These are phyloP conservation scores for Metarhizium sp. DNA, from an alignment of 2,329 filamentous ascomycete species.

Conservation along the genomic window DNA sequence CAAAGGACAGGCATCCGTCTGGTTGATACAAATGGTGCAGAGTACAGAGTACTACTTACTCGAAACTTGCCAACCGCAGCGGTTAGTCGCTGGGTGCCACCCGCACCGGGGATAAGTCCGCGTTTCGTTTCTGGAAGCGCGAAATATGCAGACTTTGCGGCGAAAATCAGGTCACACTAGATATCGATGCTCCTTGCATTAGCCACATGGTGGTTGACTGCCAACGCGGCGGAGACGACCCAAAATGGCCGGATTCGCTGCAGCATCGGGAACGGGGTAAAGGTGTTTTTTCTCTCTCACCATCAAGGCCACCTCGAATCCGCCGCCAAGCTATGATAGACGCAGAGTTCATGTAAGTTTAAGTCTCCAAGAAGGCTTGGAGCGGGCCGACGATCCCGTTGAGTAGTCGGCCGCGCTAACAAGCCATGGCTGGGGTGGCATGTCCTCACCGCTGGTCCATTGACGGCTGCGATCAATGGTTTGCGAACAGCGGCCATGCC, in stretches of 20 bases:
- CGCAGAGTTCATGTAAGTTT: conserved; percentile 6
- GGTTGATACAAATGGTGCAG: not conserved
- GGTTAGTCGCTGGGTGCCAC: conserved; percentile 31
- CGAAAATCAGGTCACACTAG: conserved; percentile 30
- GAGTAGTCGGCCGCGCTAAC: not conserved
- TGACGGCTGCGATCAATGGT: conserved; percentile 39
- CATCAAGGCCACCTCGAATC: conserved; percentile 39
- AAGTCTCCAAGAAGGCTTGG: not conserved
- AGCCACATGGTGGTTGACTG: conserved; percentile 4
- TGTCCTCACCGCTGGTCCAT: conserved; percentile 37
- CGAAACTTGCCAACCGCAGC: conserved; percentile 31
- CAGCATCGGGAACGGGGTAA: not conserved
- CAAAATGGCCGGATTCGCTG: not conserved
- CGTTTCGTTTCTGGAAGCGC: conserved; percentile 30
- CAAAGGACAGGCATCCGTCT: not conserved
- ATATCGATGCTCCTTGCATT: not conserved
- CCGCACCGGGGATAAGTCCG: conserved; percentile 30
- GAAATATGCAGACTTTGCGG: conserved; percentile 25
- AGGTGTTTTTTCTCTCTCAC: conserved; percentile 16
- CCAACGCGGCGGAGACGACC: not conserved
- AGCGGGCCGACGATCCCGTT: not conserved
- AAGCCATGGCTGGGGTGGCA: not conserved
- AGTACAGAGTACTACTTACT: conserved; percentile 17
- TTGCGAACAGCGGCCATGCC: conserved; percentile 28
- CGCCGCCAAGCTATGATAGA: conserved; percentile 33